A percentile compares a stretch with the other conserved stretches of the same genome.
phyloP scores from a whole-genome alignment of 2,329 filamentous ascomycete genomes.

The Arthrobotrys conoides region DNA sequence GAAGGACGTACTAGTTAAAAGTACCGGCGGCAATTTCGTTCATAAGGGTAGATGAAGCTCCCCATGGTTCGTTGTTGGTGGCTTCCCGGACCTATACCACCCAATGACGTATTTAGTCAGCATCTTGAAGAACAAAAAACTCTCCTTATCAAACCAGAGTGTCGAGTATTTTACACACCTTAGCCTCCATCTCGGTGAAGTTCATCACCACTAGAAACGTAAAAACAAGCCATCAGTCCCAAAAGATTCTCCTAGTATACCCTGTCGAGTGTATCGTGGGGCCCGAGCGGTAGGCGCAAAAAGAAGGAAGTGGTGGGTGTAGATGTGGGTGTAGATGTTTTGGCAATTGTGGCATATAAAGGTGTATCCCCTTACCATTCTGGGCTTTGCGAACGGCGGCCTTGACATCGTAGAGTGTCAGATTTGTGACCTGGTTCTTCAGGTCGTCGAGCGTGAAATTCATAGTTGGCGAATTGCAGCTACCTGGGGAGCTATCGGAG shows the following conservation, averaged over 20 bases:
- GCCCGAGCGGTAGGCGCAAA: constrained; percentile 47
- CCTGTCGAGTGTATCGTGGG: constrained; percentile 36
- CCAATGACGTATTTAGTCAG: constrained; percentile 44
- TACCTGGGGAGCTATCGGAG: not conserved
- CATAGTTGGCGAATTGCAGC: constrained; percentile 33
- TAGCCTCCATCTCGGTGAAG: constrained; percentile 91
- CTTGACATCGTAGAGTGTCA: constrained; percentile 95
- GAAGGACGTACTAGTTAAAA: constrained; percentile 87
- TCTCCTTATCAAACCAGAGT: not conserved
- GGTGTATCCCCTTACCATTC: constrained; percentile 77
- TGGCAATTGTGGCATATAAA: constrained; percentile 27
- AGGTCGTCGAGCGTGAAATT: constrained; percentile 76
- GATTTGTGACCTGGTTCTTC: constrained; percentile 88
- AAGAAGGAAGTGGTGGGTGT: constrained; percentile 21
- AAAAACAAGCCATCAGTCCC: constrained; percentile 62
- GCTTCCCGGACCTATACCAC: constrained; percentile 85
- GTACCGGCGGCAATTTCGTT: constrained; percentile 98
- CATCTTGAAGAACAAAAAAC: not conserved
- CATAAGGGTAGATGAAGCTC: constrained; percentile 85
- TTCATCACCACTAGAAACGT: constrained; percentile 86
- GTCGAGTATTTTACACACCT: constrained; percentile 68
- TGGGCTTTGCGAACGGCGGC: constrained; percentile 94
- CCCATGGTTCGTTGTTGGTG: constrained; percentile 99
- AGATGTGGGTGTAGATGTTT: constrained; percentile 2
- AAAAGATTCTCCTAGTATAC: constrained; percentile 51